Base-by-base conservation (phyloP, 768 basidiomycete genomes). In the Mycena rebaudengoi region DNA sequence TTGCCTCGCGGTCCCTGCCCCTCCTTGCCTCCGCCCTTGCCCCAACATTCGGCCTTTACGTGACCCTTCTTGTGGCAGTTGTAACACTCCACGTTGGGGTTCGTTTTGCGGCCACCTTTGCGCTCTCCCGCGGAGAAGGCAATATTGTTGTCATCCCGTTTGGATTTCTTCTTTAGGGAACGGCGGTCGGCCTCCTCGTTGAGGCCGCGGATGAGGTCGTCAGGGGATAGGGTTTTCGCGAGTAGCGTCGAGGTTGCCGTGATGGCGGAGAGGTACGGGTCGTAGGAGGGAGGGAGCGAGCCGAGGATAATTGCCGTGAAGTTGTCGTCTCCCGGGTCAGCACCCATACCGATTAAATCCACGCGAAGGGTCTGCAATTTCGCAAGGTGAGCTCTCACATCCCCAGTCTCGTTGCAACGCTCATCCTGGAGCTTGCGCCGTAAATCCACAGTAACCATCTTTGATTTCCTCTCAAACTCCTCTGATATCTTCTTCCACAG, bases 261-360 rank as follows among this genome's bases (percentile, higher is more conserved):
- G 39, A 74, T 61, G 6, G 71, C 48, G 16, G 70, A 58, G 23
- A 74, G 35, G 21, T 68, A 62, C 4, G 72, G 35, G 5, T 69
- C 65, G 60, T 69, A 73, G 11, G 71, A 70, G 13, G 39, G 11
- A 2, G 73, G 74, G 21, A 74, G 64, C 3, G 75, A 74, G 13
- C 66, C 54, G 16, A 74, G 57, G 50, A 74, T 65, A 8, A 74
- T 73, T 1, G 69, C 59, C 13, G 52, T 29, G 52, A 70, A 69
- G 39, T 70, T 69, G 11, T 68, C 64, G 26, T 74, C 66, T 3
- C 53, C 39, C 5, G 67, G 58, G 2, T 66, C 28, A 5, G 64
- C 65, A 3, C 69, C 70, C 73, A 74, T 74, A 33, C 60, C 52
- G n/a, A 62, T 46, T 18, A 56, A 37, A 23, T 59, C 56, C 37